phyloP scores from a whole-genome alignment of 163 green algal genomes.

The Scenedesmus sp. region DNA sequence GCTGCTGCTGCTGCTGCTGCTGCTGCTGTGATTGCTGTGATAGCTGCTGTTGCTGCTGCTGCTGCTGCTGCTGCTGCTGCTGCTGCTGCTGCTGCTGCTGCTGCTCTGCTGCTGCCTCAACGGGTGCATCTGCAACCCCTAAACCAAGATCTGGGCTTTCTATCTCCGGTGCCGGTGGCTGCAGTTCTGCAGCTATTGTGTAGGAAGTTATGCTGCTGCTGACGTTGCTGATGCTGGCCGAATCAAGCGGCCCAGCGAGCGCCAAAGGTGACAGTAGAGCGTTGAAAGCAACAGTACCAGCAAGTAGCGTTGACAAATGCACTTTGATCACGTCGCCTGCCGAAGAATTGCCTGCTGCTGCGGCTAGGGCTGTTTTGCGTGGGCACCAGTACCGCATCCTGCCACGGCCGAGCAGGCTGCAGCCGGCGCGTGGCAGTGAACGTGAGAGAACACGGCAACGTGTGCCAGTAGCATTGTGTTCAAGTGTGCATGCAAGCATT shows the following conservation, averaged over 20 bases:
- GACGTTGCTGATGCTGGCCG: not conserved
- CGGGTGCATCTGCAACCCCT: not conserved
- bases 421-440: not conserved
- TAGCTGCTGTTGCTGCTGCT: not conserved
- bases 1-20: not conserved
- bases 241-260: not conserved
- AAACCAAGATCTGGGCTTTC: not conserved
- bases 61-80: no score
- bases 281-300: not conserved
- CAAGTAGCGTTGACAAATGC: not conserved
- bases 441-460: not conserved
- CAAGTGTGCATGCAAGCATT: not conserved
- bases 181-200: not conserved
- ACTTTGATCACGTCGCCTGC: not conserved
- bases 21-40: not conserved
- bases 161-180: no score
- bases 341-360: not conserved
- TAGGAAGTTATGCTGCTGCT: not conserved
- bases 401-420: not conserved
- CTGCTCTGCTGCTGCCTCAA: not conserved
- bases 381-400: not conserved
- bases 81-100: not conserved
- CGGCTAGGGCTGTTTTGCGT: slow-evolving; percentile 2
- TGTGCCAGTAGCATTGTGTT: not conserved
- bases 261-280: not conserved